Base-by-base conservation (phyloP, 148 eudicot genomes). In the Rhododendron mucronatum region DNA sequence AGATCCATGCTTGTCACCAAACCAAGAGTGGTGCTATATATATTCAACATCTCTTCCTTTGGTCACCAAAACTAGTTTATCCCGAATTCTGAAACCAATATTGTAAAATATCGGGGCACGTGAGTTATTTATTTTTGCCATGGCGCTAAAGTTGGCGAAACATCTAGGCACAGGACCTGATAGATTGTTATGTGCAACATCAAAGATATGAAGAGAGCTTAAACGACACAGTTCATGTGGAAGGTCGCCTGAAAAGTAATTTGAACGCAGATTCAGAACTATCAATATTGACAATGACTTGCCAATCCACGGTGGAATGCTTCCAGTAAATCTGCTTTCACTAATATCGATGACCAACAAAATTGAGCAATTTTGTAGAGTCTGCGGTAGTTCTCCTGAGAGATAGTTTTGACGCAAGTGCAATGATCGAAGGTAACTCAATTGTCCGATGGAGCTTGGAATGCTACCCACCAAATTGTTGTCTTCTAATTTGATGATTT, bases 341-440 rank as follows among this genome's bases (percentile, higher is more conserved):
- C 67, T 14, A 11, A 84, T 61, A 18, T 84, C 75, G 3, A 87
- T 10, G n/a, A 78, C 57, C 35, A 1, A 0, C 37, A 88, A 75
- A 1, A 5, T 1, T 3, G 76, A 44, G 59, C 84, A 88, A 9
- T 69, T 44, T 1, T 37, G 55, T 5, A 86, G 28, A 8, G 84
- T 45, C 45, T 3, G 35, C 5, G 89, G 89, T 45, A 88, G 20
- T 53, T 35, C 47, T 3, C 89, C 89, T 30, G 82, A 84, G 21
- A 80, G 82, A 14, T 33, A 30, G 45, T 81, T 81, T 11, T 51
- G 33, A 2, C 83, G 39, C 67, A 81, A 53, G 23, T 81, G 83
- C 65, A 81, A 53, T 7, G 83, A 30, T 5, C 2, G 21, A 18
- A 81, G 65, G 59, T 20, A 1, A 4, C 3, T 10, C 50, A 80